phyloP scores from a whole-genome alignment of 2,329 filamentous ascomycete genomes.

The Diaporthe batatas region DNA sequence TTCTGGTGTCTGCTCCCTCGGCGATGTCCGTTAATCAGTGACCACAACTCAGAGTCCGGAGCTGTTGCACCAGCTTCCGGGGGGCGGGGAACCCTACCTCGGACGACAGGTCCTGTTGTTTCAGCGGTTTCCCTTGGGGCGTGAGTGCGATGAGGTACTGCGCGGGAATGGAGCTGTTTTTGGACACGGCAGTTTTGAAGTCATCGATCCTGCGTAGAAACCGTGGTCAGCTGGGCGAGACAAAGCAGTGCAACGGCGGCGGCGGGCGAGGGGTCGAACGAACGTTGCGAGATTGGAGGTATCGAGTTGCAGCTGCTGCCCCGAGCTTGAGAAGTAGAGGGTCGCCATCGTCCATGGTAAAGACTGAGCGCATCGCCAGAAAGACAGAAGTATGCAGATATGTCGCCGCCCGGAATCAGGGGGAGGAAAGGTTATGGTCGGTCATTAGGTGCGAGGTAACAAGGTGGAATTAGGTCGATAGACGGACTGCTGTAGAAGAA shows the following conservation, averaged over 20 bases:
- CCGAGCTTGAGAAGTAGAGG: slow-evolving; percentile 70
- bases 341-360: slow-evolving; percentile 38
- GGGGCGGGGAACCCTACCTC: slow-evolving; percentile 70
- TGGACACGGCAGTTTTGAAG: slow-evolving; percentile 84
- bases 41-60: background rate
- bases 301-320: slow-evolving; percentile 86
- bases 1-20: slow-evolving; percentile 73
- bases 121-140: slow-evolving; percentile 84
- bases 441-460: slow-evolving; percentile 20
- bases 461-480: slow-evolving; percentile 3
- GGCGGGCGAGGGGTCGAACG: slow-evolving; percentile 50
- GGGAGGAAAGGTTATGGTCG: background rate
- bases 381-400: background rate
- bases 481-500: slow-evolving; percentile 4
- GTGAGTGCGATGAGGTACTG: slow-evolving; percentile 91
- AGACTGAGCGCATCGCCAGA: slow-evolving; percentile 33
- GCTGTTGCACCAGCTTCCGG: background rate
- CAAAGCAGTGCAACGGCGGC: slow-evolving; percentile 45
- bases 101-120: slow-evolving; percentile 81
- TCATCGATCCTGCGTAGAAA: slow-evolving; percentile 77
- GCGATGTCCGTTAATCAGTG: slow-evolving; percentile 28
- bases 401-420: background rate
- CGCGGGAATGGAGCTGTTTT: slow-evolving; percentile 78
- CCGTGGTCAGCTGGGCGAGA: slow-evolving; percentile 43
- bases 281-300: slow-evolving; percentile 81